Base-by-base conservation (phyloP, 139 green algal species). In the Marvania coccoides region DNA sequence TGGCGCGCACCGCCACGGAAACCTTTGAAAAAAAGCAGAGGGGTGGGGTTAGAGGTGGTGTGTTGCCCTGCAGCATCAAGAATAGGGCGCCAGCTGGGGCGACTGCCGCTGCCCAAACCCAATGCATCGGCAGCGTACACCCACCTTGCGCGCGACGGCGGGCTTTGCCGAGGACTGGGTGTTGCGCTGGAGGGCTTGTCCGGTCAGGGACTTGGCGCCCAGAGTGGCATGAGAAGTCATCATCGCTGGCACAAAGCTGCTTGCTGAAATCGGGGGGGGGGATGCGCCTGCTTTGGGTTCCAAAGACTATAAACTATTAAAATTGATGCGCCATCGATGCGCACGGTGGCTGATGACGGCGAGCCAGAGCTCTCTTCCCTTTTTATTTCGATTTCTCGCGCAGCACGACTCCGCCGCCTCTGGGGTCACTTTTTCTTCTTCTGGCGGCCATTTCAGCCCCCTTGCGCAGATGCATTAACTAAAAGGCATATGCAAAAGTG, bases 21-120 rank as follows among this genome's bases (percentile, higher is more conserved):
- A 61, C 30, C 67, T 74, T 54, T 34, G 15, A 36, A 8, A 63
- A 23, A 47, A 63, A 63, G 23, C 30, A 38, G 13, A 54, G 31
- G 30, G 42, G 39, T 12, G n/a, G 39, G 6, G n/a, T 6, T 23
- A 5, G 5, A 34, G 57, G 23, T 30, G 38, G 28, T 36, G 6
- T 45, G 29, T 5, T 28, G 6, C 26, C 24, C n/a, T 30, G 4
- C 4, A n/a, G 37, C 57, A 54, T 51, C 42, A 51, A 51, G 42
- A 28, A 19, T 19, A 51, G 42, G 19, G 19, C 19, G 19, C 19
- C 42, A 51, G 19, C 19, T 51, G 19, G 19, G 19, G 19, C 19
- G 19, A 28, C 19, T 19, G 19, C 19, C 19, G 19, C 42, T 28
- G 19, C 42, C 42, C 42, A 19, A 51, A 51, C 19, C 42, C 19